A percentile compares a stretch with the other conserved stretches of the same genome.
Conservation (phyloP, 768 basidiomycete genomes). For the Mycena pura region DNA sequence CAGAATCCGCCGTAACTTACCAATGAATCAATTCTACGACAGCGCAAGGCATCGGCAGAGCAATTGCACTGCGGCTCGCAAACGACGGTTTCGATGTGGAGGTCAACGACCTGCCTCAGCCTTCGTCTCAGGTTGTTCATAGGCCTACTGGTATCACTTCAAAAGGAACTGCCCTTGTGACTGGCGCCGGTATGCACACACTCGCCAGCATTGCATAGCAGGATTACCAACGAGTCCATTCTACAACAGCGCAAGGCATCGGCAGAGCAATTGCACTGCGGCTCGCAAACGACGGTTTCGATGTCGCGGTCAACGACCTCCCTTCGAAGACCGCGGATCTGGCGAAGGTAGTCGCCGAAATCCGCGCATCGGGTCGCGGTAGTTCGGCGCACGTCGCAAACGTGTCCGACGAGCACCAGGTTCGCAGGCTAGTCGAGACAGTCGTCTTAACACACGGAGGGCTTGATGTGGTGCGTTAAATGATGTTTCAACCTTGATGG, state of each 20-base stretch:
- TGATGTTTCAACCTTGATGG: too few species aligned
- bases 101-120: constrained; percentile 50
- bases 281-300: neutral
- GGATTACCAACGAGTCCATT: neutral
- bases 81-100: constrained; percentile 47
- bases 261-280: neutral
- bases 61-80: constrained; percentile 49
- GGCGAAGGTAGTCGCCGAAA: neutral
- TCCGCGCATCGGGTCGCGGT: neutral
- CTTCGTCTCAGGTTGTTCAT: too few species aligned
- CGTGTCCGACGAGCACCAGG: neutral
- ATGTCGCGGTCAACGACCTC: neutral
- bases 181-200: neutral
- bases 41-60: constrained; percentile 50
- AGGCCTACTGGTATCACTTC: too few species aligned
- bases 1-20: too few species aligned
- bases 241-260: neutral
- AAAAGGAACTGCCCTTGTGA: neutral
- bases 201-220: neutral
- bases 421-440: neutral
- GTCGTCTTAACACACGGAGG: neutral
- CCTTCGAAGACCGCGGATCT: neutral
- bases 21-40: neutral
- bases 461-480: neutral
- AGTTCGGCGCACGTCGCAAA: neutral